These are phyloP conservation scores for Colletotrichum echinochloae DNA, from an alignment of 2,329 filamentous ascomycete genomes.

Conservation along the genomic window DNA sequence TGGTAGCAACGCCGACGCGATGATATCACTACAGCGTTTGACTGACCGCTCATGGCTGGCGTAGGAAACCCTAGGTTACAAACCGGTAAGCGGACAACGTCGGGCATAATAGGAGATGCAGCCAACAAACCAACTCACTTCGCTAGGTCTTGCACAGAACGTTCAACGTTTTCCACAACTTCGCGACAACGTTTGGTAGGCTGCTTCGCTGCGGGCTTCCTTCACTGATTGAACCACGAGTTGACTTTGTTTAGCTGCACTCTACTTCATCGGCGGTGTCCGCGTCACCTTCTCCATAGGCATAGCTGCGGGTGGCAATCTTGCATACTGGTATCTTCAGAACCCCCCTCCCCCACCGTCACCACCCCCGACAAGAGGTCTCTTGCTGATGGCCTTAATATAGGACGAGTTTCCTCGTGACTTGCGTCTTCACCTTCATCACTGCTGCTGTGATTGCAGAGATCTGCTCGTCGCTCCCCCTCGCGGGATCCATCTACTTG, in stretches of 20 bases:
- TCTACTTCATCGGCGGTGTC: slow-evolving; percentile 71
- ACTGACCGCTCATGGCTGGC: not conserved
- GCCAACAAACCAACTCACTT: slow-evolving; percentile 7
- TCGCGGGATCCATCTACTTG: slow-evolving; percentile 70
- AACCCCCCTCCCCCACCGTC: no score
- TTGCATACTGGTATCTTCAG: slow-evolving; percentile 66
- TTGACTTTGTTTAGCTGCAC: slow-evolving; percentile 58
- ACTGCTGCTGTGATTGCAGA: slow-evolving; percentile 71
- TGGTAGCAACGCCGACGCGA: not conserved
- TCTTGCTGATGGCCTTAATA: slow-evolving; percentile 18
- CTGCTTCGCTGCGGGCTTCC: not conserved
- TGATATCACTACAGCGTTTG: not conserved
- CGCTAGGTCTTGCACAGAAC: slow-evolving; percentile 69
- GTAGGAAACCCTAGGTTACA: slow-evolving; percentile 35
- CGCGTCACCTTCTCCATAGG: slow-evolving; percentile 72
- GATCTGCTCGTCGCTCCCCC: slow-evolving; percentile 69
- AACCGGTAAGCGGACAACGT: slow-evolving; percentile 17
- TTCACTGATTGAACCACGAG: not conserved
- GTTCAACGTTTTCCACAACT: slow-evolving; percentile 69
- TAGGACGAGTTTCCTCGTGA: slow-evolving; percentile 71
- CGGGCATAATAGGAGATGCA: no score
- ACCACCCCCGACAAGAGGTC: not conserved
- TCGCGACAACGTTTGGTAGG: slow-evolving; percentile 69
- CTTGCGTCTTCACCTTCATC: slow-evolving; percentile 70
- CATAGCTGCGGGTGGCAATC: slow-evolving; percentile 69